phyloP scores from a whole-genome alignment of 192 early-diverging fungal genomes.

The Rhizophagus sp. region DNA sequence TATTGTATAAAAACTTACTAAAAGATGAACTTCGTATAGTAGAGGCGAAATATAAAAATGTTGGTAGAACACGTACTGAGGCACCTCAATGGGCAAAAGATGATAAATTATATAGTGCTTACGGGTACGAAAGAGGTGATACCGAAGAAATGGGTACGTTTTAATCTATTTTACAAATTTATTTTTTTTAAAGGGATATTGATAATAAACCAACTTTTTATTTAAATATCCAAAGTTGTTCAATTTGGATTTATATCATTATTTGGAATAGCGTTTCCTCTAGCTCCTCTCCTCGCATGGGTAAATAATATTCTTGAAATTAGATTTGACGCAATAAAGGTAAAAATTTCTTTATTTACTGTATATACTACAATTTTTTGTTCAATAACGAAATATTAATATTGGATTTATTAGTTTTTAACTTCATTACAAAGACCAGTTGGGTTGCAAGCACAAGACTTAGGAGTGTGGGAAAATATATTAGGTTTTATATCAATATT shows the following conservation, averaged over 20 bases:
- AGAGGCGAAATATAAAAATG: neutral
- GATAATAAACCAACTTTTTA: neutral
- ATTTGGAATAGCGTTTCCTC: slow-evolving; percentile 65
- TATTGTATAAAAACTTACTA: neutral
- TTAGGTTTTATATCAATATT: slow-evolving; percentile 38
- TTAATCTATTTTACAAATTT: neutral
- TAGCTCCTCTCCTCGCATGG: slow-evolving; percentile 66
- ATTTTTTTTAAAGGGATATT: no score
- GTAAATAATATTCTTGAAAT: slow-evolving; percentile 62
- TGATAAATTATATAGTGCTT: slow-evolving; percentile 26
- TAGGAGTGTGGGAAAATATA: slow-evolving; percentile 45
- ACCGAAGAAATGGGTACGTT: slow-evolving; percentile 35
- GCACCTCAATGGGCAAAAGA: slow-evolving; percentile 49
- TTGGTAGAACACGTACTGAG: neutral
- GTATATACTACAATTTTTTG: neutral
- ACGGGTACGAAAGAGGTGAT: slow-evolving; percentile 25
- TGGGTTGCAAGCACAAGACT: slow-evolving; percentile 39
- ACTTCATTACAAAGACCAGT: slow-evolving; percentile 31
- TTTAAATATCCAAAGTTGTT: slow-evolving; percentile 48
- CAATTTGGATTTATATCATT: slow-evolving; percentile 72
- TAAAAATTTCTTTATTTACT: slow-evolving; percentile 11
- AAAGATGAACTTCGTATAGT: no score
- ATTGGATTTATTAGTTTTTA: neutral
- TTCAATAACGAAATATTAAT: neutral
- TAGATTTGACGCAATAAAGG: slow-evolving; percentile 51